A percentile compares a stretch with the other conserved stretches of the same genome.
Conservation (phyloP, 2,329 filamentous ascomycete genomes). For the Apiospora rasikravindrae region DNA sequence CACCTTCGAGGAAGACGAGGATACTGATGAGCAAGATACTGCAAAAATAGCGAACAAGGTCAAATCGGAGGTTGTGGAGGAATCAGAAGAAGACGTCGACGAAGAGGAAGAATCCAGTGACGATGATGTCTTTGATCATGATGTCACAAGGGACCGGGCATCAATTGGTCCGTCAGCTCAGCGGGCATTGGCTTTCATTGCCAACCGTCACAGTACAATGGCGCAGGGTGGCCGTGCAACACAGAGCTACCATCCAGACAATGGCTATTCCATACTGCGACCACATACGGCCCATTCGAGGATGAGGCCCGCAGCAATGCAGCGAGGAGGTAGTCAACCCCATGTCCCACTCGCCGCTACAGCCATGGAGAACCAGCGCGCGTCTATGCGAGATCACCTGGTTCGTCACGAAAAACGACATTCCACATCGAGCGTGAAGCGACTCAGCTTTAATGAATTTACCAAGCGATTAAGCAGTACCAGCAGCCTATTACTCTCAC, state of each 20-base stretch:
- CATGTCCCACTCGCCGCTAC: constrained; percentile 43
- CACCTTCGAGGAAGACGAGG: constrained; percentile 57
- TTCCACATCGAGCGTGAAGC: constrained; percentile 60
- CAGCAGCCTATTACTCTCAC: constrained; percentile 63
- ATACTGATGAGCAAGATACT: constrained; percentile 50
- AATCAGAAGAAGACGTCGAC: constrained; percentile 45
- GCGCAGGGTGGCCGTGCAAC: constrained; percentile 42
- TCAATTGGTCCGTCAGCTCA: constrained; percentile 54
- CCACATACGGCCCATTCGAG: constrained; percentile 62
- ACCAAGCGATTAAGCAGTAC: constrained; percentile 65
- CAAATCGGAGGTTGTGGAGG: constrained; percentile 35
- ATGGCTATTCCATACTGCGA: constrained; percentile 43
- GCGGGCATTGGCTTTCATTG: constrained; percentile 56
- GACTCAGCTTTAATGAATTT: constrained; percentile 66
- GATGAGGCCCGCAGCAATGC: constrained; percentile 48
- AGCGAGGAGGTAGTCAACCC: constrained; percentile 55
- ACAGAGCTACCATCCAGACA: constrained; percentile 34
- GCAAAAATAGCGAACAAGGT: background rate
- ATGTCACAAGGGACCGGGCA: constrained; percentile 32
- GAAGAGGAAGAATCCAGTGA: constrained; percentile 48
- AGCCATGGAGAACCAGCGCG: constrained; percentile 33
- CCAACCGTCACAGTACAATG: constrained; percentile 46
- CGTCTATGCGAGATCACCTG: constrained; percentile 41
- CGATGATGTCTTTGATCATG: constrained; percentile 41
- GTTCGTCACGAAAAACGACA: constrained; percentile 52